Evolutionary conservation across 1,284 basidiomycete genomes (phyloP).

Genomic region (Entoloma clypeatum): DNA sequence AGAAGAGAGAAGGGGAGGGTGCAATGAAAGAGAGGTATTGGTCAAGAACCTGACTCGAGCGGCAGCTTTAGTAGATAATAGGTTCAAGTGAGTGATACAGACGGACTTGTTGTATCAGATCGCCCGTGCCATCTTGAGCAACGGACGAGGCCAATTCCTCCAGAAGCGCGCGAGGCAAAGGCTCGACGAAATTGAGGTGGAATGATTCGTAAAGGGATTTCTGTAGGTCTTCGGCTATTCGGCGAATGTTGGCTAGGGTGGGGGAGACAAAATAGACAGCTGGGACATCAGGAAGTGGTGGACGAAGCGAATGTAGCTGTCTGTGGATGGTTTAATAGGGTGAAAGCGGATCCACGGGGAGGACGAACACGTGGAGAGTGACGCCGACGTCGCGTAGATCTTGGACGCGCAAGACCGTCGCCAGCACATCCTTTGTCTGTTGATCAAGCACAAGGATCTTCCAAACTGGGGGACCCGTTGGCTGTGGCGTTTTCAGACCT

Average conservation of each 20-base stretch:
- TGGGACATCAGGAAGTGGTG: constrained; percentile 91
- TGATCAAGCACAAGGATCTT: constrained; percentile 96
- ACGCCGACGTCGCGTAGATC: constrained; percentile 96
- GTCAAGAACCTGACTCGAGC: constrained; percentile 68
- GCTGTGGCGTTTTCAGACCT: constrained; percentile 43
- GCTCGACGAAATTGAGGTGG: constrained; percentile 94
- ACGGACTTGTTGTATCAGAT: constrained; percentile 75
- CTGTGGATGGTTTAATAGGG: constrained; percentile 38
- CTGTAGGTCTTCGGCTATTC: constrained; percentile 88
- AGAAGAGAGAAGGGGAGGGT: constrained; percentile 93
- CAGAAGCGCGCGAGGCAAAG: constrained; percentile 81
- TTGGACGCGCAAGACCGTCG: constrained; percentile 92
- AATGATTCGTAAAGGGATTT: constrained; percentile 89
- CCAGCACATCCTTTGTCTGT: constrained; percentile 93
- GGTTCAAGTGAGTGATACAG: background rate
- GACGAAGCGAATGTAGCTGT: constrained; percentile 88
- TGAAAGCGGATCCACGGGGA: constrained; percentile 3
- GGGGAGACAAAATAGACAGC: constrained; percentile 97
- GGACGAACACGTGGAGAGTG: constrained; percentile 83
- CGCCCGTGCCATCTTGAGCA: constrained; percentile 81
- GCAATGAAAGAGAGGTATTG: constrained; percentile 98
- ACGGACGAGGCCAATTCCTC: constrained; percentile 93
- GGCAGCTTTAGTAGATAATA: constrained; percentile 6
- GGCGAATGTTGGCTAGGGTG: constrained; percentile 79
- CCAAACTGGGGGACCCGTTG: constrained; percentile 85